A percentile compares a stretch with the other conserved stretches of the same genome.
These are phyloP conservation scores for Suillus clintonianus DNA, from an alignment of 768 basidiomycete species.

Conservation along the genomic window DNA sequence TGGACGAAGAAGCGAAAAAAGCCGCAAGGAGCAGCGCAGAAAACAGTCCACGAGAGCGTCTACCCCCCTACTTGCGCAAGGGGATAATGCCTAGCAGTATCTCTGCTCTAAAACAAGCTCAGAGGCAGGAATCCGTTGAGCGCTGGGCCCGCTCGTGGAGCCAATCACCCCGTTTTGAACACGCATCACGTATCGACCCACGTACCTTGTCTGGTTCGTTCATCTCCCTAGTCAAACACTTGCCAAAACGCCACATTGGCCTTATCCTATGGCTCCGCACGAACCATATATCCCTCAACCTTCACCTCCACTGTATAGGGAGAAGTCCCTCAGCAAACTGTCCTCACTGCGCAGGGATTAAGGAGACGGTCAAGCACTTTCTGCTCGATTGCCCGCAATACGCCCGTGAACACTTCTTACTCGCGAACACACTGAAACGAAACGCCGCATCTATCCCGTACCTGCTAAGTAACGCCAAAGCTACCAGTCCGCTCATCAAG, in stretches of 20 bases:
- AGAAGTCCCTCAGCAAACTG: constrained; percentile 25
- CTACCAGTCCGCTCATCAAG: not conserved
- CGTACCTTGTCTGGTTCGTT: not conserved
- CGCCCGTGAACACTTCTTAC: not conserved
- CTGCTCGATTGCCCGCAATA: constrained; percentile 25
- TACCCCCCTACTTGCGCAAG: not conserved
- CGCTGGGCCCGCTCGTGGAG: not conserved
- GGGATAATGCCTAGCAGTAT: constrained; percentile 3
- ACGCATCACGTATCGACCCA: not conserved
- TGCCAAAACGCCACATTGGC: not conserved
- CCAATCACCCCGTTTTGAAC: not conserved
- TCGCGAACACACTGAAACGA: not conserved
- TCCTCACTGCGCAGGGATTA: constrained; percentile 19
- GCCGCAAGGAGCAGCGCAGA: constrained; percentile 10
- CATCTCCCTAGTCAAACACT: not conserved
- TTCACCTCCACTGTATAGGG: constrained; percentile 31
- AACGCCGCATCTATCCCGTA: constrained; percentile 1
- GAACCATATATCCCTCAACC: constrained; percentile 30
- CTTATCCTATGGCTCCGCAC: constrained; percentile 20
- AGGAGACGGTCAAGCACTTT: not conserved
- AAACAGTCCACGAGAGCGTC: not conserved
- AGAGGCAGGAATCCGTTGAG: not conserved
- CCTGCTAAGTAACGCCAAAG: constrained; percentile 5
- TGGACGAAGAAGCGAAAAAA: constrained; percentile 22
- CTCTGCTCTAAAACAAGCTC: constrained; percentile 9